These are phyloP conservation scores for Cyanodermella asteris DNA, from an alignment of 2,329 filamentous ascomycete genomes.

Conservation along the genomic window DNA sequence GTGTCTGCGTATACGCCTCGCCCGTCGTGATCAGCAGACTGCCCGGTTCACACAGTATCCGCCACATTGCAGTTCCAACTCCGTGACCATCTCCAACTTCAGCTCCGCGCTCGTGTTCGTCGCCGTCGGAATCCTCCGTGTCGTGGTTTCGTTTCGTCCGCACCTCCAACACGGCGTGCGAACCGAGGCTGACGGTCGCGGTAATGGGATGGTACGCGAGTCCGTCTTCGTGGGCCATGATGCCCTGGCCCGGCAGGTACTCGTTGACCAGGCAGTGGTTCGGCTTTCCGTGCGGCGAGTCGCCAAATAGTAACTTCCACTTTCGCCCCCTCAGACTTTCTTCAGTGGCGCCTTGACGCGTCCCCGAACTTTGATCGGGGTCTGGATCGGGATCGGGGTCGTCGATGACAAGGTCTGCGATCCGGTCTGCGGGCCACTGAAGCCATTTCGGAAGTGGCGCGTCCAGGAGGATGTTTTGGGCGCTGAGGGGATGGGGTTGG, in stretches of 20 bases:
- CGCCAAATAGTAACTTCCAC: constrained; percentile 27
- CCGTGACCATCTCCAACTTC: constrained; percentile 5
- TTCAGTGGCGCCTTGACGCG: too few relatives aligned
- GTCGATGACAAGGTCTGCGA: constrained; percentile 48
- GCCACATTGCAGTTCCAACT: constrained; percentile 19
- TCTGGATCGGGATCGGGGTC: constrained; percentile 24
- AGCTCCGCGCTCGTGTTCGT: constrained; percentile 12
- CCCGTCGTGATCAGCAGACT: constrained; percentile 40
- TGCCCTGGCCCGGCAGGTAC: constrained; percentile 71
- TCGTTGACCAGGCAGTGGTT: constrained; percentile 94
- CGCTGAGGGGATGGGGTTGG: constrained; percentile 65
- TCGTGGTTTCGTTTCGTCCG: too few relatives aligned
- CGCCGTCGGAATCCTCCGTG: too few relatives aligned
- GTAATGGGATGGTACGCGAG: constrained; percentile 70
- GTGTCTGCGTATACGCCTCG: constrained; percentile 30
- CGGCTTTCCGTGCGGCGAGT: constrained; percentile 51
- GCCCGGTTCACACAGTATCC: constrained; percentile 63
- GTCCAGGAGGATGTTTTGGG: constrained; percentile 51
- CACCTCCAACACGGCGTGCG: constrained; percentile 56
- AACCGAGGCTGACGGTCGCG: constrained; percentile 71
- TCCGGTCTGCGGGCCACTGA: too few relatives aligned
- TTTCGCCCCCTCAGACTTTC: too few relatives aligned
- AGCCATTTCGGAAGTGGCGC: constrained; percentile 51
- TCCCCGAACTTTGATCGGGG: neutral
- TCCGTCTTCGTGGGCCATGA: constrained; percentile 93